These are phyloP conservation scores for Trametes polyzona DNA, from an alignment of 1,284 basidiomycete species.

Conservation along the genomic window DNA sequence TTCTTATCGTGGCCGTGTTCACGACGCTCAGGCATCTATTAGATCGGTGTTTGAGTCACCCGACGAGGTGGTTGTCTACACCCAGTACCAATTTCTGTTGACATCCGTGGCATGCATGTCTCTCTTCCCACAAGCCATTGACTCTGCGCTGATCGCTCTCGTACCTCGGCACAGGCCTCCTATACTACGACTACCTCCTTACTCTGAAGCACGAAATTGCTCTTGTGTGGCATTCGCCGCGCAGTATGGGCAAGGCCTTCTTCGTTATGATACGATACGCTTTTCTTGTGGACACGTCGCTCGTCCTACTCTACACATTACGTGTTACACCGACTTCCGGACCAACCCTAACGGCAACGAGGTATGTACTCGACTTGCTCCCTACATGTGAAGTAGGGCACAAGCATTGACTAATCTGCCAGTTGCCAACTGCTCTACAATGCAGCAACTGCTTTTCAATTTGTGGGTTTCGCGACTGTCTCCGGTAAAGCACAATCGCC, in stretches of 20 bases:
- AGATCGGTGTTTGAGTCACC: not conserved
- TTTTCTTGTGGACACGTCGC: not conserved
- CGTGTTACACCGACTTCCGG: not conserved
- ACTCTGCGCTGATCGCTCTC: too few species aligned
- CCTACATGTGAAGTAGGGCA: too few species aligned
- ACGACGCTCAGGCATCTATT: not conserved
- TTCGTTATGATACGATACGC: not conserved
- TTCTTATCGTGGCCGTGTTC: too few species aligned
- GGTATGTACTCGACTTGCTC: not conserved
- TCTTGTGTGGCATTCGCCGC: not conserved
- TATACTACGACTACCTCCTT: constrained; percentile 1
- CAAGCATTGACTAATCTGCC: too few species aligned
- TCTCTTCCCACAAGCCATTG: too few species aligned
- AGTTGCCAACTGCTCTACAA: not conserved
- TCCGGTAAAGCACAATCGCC: not conserved
- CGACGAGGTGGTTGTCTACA: not conserved
- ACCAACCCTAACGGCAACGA: not conserved
- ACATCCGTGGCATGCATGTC: not conserved
- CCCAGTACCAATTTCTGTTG: not conserved
- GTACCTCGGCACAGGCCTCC: not conserved
- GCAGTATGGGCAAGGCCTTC: not conserved
- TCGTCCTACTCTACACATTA: not conserved
- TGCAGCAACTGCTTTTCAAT: not conserved
- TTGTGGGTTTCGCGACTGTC: not conserved
- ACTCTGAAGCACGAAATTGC: not conserved